Base-by-base conservation (phyloP, 1,284 basidiomycete genomes). In the Tausonia pullulans region DNA sequence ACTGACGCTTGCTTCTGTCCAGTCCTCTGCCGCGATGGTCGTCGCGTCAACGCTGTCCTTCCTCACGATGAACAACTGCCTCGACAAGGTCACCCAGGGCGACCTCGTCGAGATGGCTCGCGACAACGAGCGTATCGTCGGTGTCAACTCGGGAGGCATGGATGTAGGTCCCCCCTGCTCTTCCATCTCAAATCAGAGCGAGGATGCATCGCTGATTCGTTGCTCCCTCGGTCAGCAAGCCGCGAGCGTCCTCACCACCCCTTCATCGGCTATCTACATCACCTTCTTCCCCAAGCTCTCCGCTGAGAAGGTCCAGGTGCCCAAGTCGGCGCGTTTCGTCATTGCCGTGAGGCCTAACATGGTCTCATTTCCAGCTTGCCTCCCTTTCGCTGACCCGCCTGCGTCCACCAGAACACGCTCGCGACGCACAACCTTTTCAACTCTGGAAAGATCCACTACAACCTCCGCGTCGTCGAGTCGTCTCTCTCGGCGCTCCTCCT, bases 81-180 rank as follows among this genome's bases (percentile, higher is more conserved):
- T 86, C 8, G 72, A 75, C 40, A 79, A 76, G 64, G 71, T 87
- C 40, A 83, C 78, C 53, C 87, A 91, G 72, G 85, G 86, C 16
- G 79, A 84, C 50, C 79, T 93, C 0, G 76, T 91, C 7, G 77
- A 82, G 68, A 84, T 93, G 75, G 81, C 88, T 0, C 84, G 93
- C 75, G 82, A 85, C 69, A 90, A 88, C 69, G 90, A 89, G 75
- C 85, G 85, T 71, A 85, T 86, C 56, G 88, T 93, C 60, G 90
- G 86, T 77, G 72, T 74, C 78, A 72, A 69, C 64, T 72, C 67
- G 2, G 77, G 77, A 51, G 77, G 77, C 3, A 77, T 77, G 77
- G 76, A 77, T 66, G 86, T 87, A 69, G 69, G 82, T 74, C 7
- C 41, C 46, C 27, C 46, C 48, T 13, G 13, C 7, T 27, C 39